phyloP scores from a whole-genome alignment of 2,329 filamentous ascomycete species.

The Botrytis aclada region DNA sequence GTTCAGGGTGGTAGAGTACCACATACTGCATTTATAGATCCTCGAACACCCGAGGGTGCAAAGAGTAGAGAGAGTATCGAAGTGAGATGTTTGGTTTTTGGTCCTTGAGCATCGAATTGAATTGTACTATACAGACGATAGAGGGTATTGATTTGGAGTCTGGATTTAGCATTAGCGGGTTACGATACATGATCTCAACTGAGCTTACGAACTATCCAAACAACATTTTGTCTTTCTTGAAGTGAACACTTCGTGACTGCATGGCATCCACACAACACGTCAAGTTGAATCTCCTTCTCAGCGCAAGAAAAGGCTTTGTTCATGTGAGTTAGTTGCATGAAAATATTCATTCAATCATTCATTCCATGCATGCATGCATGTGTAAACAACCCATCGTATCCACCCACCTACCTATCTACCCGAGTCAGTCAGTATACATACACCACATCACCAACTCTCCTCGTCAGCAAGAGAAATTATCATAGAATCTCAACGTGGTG shows the following conservation, averaged over 20 bases:
- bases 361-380: too few relatives aligned
- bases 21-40: constrained; percentile 67
- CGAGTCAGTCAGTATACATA: background rate
- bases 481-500: too few relatives aligned
- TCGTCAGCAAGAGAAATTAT: background rate
- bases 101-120: constrained; percentile 36
- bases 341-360: background rate
- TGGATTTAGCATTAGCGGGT: background rate
- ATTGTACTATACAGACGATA: background rate
- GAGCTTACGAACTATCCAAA: background rate
- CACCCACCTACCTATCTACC: background rate
- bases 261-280: background rate
- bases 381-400: background rate
- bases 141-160: background rate
- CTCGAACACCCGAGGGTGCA: constrained; percentile 65
- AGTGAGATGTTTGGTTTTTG: constrained; percentile 81
- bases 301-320: background rate
- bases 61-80: constrained; percentile 83
- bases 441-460: background rate
- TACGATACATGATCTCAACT: background rate
- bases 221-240: background rate
- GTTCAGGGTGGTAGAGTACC: constrained; percentile 55
- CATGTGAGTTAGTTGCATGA: background rate
- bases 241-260: background rate
- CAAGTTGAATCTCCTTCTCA: background rate